Conservation (phyloP, 257 asterid genomes). For the Jacaranda copaia region DNA sequence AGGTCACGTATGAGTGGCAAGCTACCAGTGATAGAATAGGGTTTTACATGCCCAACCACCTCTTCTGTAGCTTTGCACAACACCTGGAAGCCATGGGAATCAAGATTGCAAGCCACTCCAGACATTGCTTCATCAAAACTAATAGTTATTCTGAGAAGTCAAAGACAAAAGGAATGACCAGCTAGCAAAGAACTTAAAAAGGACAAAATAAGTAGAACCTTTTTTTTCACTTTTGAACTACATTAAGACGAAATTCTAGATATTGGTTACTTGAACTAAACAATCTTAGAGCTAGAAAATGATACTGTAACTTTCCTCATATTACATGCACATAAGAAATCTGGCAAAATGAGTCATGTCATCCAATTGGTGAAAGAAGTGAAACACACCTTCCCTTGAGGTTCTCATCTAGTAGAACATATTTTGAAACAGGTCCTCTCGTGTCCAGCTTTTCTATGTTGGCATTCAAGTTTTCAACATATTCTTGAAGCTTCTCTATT, state of each 20-base stretch:
- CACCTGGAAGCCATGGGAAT: constrained; percentile 88
- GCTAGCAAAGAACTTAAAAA: constrained; percentile 17
- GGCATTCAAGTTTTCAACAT: constrained; percentile 83
- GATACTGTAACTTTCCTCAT: constrained; percentile 5
- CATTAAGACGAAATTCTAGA: background rate
- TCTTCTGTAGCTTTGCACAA: constrained; percentile 95
- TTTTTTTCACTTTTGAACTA: background rate
- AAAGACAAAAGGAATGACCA: constrained; percentile 11
- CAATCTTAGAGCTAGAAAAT: constrained; percentile 14
- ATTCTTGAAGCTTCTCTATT: constrained; percentile 69
- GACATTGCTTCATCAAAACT: constrained; percentile 75
- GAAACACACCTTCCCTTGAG: constrained; percentile 83
- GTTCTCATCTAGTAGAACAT: constrained; percentile 89
- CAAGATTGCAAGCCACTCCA: constrained; percentile 96
- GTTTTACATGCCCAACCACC: constrained; percentile 90
- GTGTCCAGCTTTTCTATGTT: constrained; percentile 77
- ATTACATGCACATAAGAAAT: background rate
- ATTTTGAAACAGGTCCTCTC: constrained; percentile 89
- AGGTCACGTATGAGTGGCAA: constrained; percentile 93
- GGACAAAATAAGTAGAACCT: background rate
- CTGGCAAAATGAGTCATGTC: constrained; percentile 22
- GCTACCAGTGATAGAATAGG: constrained; percentile 94
- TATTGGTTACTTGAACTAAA: background rate
- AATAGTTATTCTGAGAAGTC: constrained; percentile 58
- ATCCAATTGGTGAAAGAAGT: constrained; percentile 8